phyloP scores from a whole-genome alignment of 495 filamentous ascomycete species.

The Penicillium robsamsonii region DNA sequence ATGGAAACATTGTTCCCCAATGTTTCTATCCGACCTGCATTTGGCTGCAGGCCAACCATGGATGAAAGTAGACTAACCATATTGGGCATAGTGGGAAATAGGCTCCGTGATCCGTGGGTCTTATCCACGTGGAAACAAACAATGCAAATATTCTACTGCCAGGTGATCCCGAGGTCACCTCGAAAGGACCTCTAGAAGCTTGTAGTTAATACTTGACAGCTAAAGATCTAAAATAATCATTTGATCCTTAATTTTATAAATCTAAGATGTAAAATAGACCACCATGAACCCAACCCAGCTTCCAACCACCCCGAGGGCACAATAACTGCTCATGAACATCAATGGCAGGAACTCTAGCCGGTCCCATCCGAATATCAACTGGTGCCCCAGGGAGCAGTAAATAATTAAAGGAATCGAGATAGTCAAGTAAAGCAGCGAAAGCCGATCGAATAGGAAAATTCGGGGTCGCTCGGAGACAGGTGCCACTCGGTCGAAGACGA shows the following conservation, averaged over 20 bases:
- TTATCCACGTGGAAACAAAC: conserved; percentile 41
- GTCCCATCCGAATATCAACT: conserved; percentile 71
- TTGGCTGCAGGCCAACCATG: conserved; percentile 25
- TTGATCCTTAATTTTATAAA: not conserved
- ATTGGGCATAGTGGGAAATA: conserved; percentile 30
- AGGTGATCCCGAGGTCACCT: conserved; percentile 1
- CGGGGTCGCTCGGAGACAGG: conserved; percentile 71
- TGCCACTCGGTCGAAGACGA: conserved; percentile 82
- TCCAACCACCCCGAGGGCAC: conserved; percentile 88
- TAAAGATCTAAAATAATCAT: not conserved
- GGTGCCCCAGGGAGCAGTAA: conserved; percentile 84
- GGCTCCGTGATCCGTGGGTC: conserved; percentile 36
- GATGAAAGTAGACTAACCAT: conserved; percentile 24
- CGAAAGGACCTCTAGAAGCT: not conserved
- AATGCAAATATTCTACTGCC: conserved; percentile 23
- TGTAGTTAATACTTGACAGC: not conserved
- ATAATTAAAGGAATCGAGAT: conserved; percentile 83
- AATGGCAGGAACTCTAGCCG: conserved; percentile 86
- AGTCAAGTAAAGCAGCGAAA: conserved; percentile 83
- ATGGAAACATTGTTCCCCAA: conserved; percentile 2
- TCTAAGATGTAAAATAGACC: conserved; percentile 77
- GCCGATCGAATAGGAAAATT: conserved; percentile 85
- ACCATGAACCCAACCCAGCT: conserved; percentile 97
- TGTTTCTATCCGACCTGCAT: conserved; percentile 20
- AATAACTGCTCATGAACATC: conserved; percentile 97